These are phyloP conservation scores for Durusdinium trenchii DNA, from an alignment of 73 alveolate species.

Conservation along the genomic window DNA sequence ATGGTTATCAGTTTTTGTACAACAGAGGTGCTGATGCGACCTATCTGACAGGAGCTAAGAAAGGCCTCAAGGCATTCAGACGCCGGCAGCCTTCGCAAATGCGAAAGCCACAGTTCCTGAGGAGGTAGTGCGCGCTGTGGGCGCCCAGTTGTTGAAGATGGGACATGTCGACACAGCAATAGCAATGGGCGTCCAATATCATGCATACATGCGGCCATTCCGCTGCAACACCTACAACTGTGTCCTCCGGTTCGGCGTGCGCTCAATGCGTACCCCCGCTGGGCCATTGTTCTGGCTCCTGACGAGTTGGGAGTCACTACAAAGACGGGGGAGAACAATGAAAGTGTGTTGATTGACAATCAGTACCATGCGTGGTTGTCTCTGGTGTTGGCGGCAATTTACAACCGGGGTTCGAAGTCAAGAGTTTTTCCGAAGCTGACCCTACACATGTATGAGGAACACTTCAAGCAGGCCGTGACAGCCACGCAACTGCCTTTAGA, in stretches of 20 bases:
- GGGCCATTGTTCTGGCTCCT: neutral
- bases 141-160: neutral
- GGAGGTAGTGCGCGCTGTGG: neutral
- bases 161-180: neutral
- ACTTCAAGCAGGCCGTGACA: neutral
- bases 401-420: neutral
- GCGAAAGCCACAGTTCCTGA: slow-evolving; percentile 19
- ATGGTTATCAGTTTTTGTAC: neutral
- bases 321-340: neutral
- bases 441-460: neutral
- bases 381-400: neutral
- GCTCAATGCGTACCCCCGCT: neutral
- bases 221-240: neutral
- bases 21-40: neutral
- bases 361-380: neutral
- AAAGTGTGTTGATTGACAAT: neutral
- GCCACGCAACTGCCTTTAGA: neutral
- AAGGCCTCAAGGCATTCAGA: neutral
- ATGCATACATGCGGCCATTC: neutral
- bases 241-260: neutral
- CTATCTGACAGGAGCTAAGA: neutral
- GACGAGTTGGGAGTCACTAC: neutral
- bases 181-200: neutral
- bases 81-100: neutral
- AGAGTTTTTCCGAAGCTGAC: neutral